A percentile compares a stretch with the other conserved stretches of the same genome.
Conservation (phyloP, 2,329 filamentous ascomycete species). For the Diaporthe destruens region DNA sequence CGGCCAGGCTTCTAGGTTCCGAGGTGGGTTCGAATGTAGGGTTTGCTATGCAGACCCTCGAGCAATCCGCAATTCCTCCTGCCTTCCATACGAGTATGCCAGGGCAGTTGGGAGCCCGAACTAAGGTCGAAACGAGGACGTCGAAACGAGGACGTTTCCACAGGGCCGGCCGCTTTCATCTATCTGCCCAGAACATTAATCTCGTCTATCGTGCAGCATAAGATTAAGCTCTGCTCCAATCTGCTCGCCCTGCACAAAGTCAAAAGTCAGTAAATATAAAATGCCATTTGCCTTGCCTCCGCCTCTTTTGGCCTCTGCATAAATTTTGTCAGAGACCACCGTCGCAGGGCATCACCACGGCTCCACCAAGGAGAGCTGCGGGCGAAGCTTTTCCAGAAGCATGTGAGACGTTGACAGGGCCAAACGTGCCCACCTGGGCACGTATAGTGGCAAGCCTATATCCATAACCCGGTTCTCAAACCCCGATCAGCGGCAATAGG, state of each 20-base stretch:
- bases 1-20: constrained; percentile 28
- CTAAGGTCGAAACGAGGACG: constrained; percentile 8
- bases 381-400: constrained; percentile 32
- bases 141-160: constrained; percentile 16
- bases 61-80: background rate
- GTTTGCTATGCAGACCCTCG: constrained; percentile 21
- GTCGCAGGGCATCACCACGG: constrained; percentile 3
- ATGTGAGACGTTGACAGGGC: constrained; percentile 31
- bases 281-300: background rate
- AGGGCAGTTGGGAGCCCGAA: background rate
- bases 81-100: background rate
- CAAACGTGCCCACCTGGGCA: constrained; percentile 30
- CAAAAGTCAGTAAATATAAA: background rate
- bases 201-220: constrained; percentile 28
- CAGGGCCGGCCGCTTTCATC: background rate
- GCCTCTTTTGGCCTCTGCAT: constrained; percentile 1
- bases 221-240: constrained; percentile 26
- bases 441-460: constrained; percentile 16
- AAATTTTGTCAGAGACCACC: constrained; percentile 8
- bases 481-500: constrained; percentile 19
- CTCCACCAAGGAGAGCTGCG: background rate
- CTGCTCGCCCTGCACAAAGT: constrained; percentile 22
- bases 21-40: constrained; percentile 14
- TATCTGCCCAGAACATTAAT: constrained; percentile 16
- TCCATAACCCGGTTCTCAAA: constrained; percentile 6